Conservation (phyloP, 352 stramenopile genomes). For the Globisporangium middletonii region DNA sequence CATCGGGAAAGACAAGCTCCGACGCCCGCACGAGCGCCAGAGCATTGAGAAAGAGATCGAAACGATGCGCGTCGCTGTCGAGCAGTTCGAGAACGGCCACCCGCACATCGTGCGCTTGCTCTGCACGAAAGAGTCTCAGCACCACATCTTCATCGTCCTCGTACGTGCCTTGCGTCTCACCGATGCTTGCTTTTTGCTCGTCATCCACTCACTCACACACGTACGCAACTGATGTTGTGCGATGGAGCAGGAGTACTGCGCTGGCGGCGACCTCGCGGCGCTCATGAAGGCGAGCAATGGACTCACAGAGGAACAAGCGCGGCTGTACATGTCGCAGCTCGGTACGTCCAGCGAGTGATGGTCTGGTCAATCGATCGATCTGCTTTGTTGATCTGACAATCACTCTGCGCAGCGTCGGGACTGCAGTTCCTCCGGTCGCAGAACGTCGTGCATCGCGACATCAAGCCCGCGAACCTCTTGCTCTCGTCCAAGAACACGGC, state of each 20-base stretch:
- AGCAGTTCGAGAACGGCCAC: constrained; percentile 84
- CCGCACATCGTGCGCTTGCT: constrained; percentile 77
- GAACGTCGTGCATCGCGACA: constrained; percentile 70
- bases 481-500: constrained; percentile 60
- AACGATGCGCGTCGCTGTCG: constrained; percentile 78
- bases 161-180: constrained; percentile 14
- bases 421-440: constrained; percentile 71
- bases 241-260: constrained; percentile 61
- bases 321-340: constrained; percentile 78
- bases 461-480: constrained; percentile 74
- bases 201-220: neutral
- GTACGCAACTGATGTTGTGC: neutral
- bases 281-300: constrained; percentile 67
- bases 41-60: constrained; percentile 86
- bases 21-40: constrained; percentile 60
- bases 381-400: neutral
- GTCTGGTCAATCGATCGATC: neutral
- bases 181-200: too few relatives aligned
- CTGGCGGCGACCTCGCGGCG: constrained; percentile 59
- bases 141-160: constrained; percentile 80
- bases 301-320: constrained; percentile 54
- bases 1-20: constrained; percentile 72
- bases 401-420: constrained; percentile 35
- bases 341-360: constrained; percentile 21
- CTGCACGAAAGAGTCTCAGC: constrained; percentile 77